Evolutionary conservation across 805 yeast genomes (phyloP).

Genomic region (Ogataea glucozyma): DNA sequence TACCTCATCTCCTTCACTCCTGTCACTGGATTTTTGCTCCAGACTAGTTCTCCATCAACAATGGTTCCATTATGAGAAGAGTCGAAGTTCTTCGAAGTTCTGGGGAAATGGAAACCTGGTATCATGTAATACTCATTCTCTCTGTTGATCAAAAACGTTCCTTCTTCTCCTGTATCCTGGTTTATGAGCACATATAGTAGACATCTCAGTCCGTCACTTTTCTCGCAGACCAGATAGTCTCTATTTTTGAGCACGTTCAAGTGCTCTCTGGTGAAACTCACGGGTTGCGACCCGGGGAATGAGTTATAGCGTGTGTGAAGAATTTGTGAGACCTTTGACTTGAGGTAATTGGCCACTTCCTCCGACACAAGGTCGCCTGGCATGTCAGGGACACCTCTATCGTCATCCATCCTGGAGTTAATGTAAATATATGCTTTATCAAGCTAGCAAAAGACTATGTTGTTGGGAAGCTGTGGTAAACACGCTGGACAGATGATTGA

Average conservation of each 20-base stretch:
- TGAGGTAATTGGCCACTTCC: conserved; percentile 65
- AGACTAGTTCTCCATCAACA: conserved; percentile 91
- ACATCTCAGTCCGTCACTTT: conserved; percentile 90
- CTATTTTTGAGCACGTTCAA: conserved; percentile 61
- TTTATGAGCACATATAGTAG: conserved; percentile 63
- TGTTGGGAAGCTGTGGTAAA: too few species aligned
- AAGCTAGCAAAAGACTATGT: too few species aligned
- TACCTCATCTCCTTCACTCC: conserved; percentile 69
- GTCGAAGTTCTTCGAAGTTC: conserved; percentile 43
- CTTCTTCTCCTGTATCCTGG: conserved; percentile 76
- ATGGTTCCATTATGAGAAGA: conserved; percentile 83
- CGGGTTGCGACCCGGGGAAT: conserved; percentile 96
- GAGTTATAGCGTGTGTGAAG: conserved; percentile 53
- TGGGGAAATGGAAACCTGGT: conserved; percentile 84
- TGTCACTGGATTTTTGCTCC: conserved; percentile 56
- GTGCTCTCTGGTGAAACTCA: conserved; percentile 80
- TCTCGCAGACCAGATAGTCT: conserved; percentile 94
- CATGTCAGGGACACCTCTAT: conserved; percentile 70
- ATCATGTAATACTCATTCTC: conserved; percentile 83
- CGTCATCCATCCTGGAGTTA: conserved; percentile 18
- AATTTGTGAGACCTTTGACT: conserved; percentile 64
- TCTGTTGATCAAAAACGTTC: conserved; percentile 84
- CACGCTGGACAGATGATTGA: too few species aligned
- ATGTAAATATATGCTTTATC: neutral
- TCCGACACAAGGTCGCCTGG: conserved; percentile 84